A percentile compares a stretch with the other conserved stretches of the same genome.
Conservation (phyloP, 2,329 filamentous ascomycete genomes). For the Botrytis squamosa region DNA sequence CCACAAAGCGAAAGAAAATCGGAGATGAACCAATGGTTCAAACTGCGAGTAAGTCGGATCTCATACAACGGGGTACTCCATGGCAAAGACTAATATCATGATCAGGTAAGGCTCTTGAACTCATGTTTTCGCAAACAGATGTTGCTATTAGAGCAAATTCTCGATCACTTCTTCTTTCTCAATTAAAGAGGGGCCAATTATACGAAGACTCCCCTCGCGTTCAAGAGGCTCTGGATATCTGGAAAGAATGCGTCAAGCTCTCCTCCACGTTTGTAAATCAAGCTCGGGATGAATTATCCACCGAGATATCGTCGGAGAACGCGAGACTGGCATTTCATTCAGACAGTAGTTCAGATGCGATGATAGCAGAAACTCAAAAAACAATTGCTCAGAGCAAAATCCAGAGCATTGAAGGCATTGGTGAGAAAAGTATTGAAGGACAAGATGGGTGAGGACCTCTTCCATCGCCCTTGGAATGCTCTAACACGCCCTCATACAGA, state of each 20-base stretch:
- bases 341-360: neutral
- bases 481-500: neutral
- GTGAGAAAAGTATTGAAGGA: slow-evolving; percentile 17
- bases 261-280: slow-evolving; percentile 56
- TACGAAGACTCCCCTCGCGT: slow-evolving; percentile 71
- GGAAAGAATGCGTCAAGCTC: slow-evolving; percentile 57
- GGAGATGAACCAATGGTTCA: slow-evolving; percentile 63
- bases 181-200: slow-evolving; percentile 72
- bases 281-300: slow-evolving; percentile 60
- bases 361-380: neutral
- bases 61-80: neutral
- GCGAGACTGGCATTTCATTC: neutral
- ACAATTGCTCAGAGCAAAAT: too few species aligned
- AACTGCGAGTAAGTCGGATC: slow-evolving; percentile 65
- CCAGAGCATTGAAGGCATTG: neutral
- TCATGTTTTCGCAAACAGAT: slow-evolving; percentile 88
- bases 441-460: slow-evolving; percentile 37
- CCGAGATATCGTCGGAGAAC: slow-evolving; percentile 42
- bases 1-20: slow-evolving; percentile 52
- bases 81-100: neutral
- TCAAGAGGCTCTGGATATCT: slow-evolving; percentile 67
- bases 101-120: slow-evolving; percentile 71
- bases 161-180: slow-evolving; percentile 60
- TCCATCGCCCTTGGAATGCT: neutral
- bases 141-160: slow-evolving; percentile 65